phyloP scores from a whole-genome alignment of 108 stramenopile genomes.

The Skeletonema menzelii region DNA sequence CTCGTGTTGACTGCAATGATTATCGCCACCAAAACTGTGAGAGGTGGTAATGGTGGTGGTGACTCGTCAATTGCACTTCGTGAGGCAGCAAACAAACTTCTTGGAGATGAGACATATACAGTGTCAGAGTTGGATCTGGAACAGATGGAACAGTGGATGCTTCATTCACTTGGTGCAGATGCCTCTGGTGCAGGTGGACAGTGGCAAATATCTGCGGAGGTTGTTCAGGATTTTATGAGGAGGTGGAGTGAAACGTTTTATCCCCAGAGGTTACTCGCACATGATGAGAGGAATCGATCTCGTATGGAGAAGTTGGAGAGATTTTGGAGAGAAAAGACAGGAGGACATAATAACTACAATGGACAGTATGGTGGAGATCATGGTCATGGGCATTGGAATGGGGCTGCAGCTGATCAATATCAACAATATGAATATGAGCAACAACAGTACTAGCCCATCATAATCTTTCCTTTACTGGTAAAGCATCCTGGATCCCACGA shows the following conservation, averaged over 20 bases:
- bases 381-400: not conserved
- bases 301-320: constrained; percentile 27
- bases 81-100: constrained; percentile 23
- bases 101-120: not conserved
- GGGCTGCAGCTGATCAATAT: not conserved
- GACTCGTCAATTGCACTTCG: constrained; percentile 5
- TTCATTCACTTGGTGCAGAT: constrained; percentile 17
- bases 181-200: constrained; percentile 5
- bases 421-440: not conserved
- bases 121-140: constrained; percentile 20
- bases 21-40: constrained; percentile 19
- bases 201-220: constrained; percentile 27
- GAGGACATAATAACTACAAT: not conserved
- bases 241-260: constrained; percentile 44
- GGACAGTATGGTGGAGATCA: not conserved
- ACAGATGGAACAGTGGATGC: constrained; percentile 44
- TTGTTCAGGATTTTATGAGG: constrained; percentile 19
- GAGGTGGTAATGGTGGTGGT: constrained; percentile 3
- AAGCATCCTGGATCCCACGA: too few species aligned
- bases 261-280: constrained; percentile 20
- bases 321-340: constrained; percentile 35
- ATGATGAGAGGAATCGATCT: constrained; percentile 27
- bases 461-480: too few species aligned
- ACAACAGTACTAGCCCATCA: too few species aligned
- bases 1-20: constrained; percentile 26